Evolutionary conservation across 345 rosid species (phyloP), one percentile per base, ranked within the genome.

Genomic region (Durio zibethinus): DNA sequence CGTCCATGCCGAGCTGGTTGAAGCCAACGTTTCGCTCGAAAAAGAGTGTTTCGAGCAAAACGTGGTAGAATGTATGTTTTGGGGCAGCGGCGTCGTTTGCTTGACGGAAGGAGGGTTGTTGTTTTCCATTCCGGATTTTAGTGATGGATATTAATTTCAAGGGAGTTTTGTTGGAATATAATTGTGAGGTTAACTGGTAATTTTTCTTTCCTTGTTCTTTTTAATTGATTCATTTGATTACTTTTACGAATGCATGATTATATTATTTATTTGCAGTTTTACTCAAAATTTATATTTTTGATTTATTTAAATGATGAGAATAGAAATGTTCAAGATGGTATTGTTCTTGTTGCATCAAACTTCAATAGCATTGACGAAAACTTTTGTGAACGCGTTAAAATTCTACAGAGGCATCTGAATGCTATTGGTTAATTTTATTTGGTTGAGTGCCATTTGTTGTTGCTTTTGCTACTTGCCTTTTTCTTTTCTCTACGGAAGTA

Each of bases 61-160:
- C 76, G 99, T 93, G 57, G 92, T 87, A 52, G 98, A 96, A 27
- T 93, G 93, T 69, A 84, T 96, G 20, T 93, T 91, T 66, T 96
- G 98, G 99, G 97, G 92, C 3, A 93, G 88, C 52, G 97, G 99
- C 27, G 91, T 91, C 10, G 97, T 93, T 40, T 96, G 98, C 68
- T 76, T 96, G 78, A 96, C 99, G 2, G 97, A 91, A 77, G 90
- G 88, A 18, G 92, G 92, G n/a, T 79, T 85, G 77, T 72, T 90
- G 10, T 85, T 88, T 70, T 90, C 92, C 61, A 82, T 96, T 5
- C 82, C 92, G 1, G 98, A 96, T 96, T 77, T 85, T 89, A 75
- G 89, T 93, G 25, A 86, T 88, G 82, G 90, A 89, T 68, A 87
- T 88, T 45, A 88, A 86, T 76, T 84, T 89, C 31, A 83, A 84